A percentile compares a stretch with the other conserved stretches of the same genome.
Conservation (phyloP, 164 flowering plant genomes). For the Macadamia tetraphylla region DNA sequence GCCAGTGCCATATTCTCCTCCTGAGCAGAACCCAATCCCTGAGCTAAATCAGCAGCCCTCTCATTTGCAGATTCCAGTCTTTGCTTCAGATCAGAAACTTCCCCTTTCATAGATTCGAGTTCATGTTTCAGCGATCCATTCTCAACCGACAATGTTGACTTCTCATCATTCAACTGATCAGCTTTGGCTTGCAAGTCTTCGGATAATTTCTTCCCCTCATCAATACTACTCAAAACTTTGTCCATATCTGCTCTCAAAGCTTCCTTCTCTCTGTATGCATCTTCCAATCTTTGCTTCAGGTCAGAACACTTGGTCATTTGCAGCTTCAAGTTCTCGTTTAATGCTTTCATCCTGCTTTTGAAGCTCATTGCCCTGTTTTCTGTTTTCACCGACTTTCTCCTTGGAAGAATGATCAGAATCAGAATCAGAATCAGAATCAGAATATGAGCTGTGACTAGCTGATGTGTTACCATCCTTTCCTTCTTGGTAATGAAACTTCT, state of each 20-base stretch:
- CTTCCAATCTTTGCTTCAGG: slow-evolving; percentile 39
- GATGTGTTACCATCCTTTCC: slow-evolving; percentile 14
- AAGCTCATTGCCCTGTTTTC: neutral
- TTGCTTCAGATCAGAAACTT: slow-evolving; percentile 24
- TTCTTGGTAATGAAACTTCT: slow-evolving; percentile 10
- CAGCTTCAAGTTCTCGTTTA: slow-evolving; percentile 26
- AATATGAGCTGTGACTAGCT: slow-evolving; percentile 31
- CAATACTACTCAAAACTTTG: slow-evolving; percentile 22
- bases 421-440: slow-evolving; percentile 30
- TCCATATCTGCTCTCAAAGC: slow-evolving; percentile 26
- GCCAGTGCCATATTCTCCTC: slow-evolving; percentile 43
- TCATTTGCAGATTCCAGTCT: slow-evolving; percentile 20
- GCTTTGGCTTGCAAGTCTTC: slow-evolving; percentile 24
- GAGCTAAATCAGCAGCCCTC: slow-evolving; percentile 31
- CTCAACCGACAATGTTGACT: slow-evolving; percentile 8
- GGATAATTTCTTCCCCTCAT: slow-evolving; percentile 33
- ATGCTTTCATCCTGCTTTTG: slow-evolving; percentile 5
- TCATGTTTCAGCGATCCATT: slow-evolving; percentile 32
- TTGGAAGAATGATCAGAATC: slow-evolving; percentile 38
- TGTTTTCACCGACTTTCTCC: slow-evolving; percentile 15
- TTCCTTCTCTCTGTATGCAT: slow-evolving; percentile 29
- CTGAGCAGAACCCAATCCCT: slow-evolving; percentile 19
- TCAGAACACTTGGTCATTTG: slow-evolving; percentile 29
- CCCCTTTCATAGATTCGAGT: slow-evolving; percentile 25
- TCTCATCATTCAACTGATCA: slow-evolving; percentile 37